Percentiles rank a stretch among this genome's conserved stretches.
phyloP scores from a whole-genome alignment of 441 rosid genomes.

The Erysimum pusillum region DNA sequence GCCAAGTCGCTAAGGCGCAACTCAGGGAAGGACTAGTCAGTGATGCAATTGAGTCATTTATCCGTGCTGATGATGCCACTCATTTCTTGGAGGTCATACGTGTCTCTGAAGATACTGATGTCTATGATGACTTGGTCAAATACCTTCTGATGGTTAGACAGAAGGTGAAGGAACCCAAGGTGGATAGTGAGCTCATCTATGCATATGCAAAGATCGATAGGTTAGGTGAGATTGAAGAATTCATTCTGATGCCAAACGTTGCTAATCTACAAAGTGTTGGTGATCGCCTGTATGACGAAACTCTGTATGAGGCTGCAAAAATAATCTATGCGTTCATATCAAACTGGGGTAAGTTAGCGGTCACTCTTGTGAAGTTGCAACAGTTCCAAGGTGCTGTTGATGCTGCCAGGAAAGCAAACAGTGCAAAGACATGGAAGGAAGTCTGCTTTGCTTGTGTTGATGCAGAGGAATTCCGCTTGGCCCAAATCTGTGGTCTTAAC shows the following conservation, averaged over 20 bases:
- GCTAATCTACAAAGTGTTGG: constrained; percentile 96
- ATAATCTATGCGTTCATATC: constrained; percentile 96
- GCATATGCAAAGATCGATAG: constrained; percentile 98
- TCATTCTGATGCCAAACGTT: constrained; percentile 98
- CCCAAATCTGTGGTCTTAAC: constrained; percentile 99
- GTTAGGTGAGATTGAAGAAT: constrained; percentile 92
- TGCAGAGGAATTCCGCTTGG: constrained; percentile 99
- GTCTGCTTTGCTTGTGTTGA: constrained; percentile 99
- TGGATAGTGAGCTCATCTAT: constrained; percentile 96
- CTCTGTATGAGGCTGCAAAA: constrained; percentile 95
- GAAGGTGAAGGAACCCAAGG: constrained; percentile 95
- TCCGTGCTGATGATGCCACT: constrained; percentile 98
- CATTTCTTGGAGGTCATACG: constrained; percentile 91
- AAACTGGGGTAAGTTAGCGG: constrained; percentile 99
- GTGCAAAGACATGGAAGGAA: constrained; percentile 99
- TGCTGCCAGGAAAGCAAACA: constrained; percentile 99
- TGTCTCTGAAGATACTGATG: constrained; percentile 87
- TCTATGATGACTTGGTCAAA: constrained; percentile 94
- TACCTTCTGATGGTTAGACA: constrained; percentile 99
- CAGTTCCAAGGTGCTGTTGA: constrained; percentile 99
- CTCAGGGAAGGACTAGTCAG: constrained; percentile 94
- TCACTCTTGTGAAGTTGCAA: constrained; percentile 91
- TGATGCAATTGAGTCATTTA: constrained; percentile 97
- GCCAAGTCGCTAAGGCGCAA: constrained; percentile 98
- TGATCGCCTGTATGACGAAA: constrained; percentile 91